Evolutionary conservation across 2,329 filamentous ascomycete species (phyloP), one percentile per base, ranked within the genome.

Genomic region (Mycosphaerella sp.): DNA sequence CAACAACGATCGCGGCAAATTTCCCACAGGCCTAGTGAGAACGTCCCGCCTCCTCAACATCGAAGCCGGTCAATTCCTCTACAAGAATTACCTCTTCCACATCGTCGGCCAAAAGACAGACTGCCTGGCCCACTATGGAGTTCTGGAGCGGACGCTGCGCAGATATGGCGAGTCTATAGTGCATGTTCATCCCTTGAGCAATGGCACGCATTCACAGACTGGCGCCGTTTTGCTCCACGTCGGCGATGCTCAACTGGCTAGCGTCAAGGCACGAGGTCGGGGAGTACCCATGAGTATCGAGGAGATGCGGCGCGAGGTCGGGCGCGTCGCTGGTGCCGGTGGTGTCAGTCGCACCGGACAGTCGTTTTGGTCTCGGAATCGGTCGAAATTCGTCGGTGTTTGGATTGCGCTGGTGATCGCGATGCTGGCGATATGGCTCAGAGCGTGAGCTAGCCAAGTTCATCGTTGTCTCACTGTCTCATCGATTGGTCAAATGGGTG

Each of bases 41-140:
- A 49, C 56, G 7, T 59, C 55, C n/a, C 58, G 52, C 14, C 40
- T 52, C 14, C 45, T 67, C 2, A 42, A 60, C 48, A 14, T 8
- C 9, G 64, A 67, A 50, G 58, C 54, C 10, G 53, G 51, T 42
- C 59, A 48, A 12, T 64, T 60, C 16, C 56, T 67, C 28, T 66
- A 64, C 58, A 65, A 59, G 46, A 58, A 50, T 39, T 66, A 66
- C 42, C 55, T 66, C 7, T 66, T 64, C 58, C 65, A 65, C 47
- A 52, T 67, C 32, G 54, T 66, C n/a, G 64, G 64, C 27, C 54
- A 53, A 28, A 67, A 65, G 41, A 30, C 46, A n/a, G 55, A 65
- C 18, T 64, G 61, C 40, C 45, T 67, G 6, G 49, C 43, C 2
- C 39, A 43, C 1, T 67, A 65, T 49, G 43, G 49, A 36, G 16